Conservation (phyloP, 345 rosid genomes). For the Eucalyptus curtisii region DNA sequence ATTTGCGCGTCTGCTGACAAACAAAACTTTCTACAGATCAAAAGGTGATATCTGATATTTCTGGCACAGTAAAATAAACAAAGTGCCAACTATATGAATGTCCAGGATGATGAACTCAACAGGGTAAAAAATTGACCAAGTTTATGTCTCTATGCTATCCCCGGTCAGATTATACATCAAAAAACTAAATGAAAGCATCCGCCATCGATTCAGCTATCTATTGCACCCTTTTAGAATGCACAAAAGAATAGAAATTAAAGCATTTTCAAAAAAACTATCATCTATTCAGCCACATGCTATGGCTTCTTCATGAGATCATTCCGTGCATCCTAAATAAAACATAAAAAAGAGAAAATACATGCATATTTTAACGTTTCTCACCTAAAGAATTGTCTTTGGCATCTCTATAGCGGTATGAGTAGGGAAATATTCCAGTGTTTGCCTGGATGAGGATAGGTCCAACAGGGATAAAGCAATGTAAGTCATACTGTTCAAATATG, state of each 20-base stretch:
- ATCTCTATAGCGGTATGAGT: constrained; percentile 29
- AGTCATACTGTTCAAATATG: neutral
- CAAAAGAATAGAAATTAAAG: neutral
- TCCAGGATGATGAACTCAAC: neutral
- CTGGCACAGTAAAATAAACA: neutral
- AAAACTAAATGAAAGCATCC: neutral
- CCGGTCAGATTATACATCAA: neutral
- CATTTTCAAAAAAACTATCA: neutral
- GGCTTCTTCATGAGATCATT: neutral
- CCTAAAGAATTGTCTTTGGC: constrained; percentile 52
- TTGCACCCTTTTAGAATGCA: neutral
- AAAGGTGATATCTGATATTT: neutral
- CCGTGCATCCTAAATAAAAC: neutral
- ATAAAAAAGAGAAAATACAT: neutral
- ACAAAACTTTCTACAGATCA: neutral
- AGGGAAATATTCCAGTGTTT: constrained; percentile 70
- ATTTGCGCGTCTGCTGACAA: neutral
- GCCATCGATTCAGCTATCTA: neutral
- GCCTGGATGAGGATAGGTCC: constrained; percentile 23
- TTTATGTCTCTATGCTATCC: neutral
- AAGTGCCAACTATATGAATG: neutral
- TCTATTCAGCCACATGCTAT: neutral
- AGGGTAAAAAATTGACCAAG: neutral
- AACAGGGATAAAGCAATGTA: neutral
- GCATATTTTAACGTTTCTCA: constrained; percentile 12